Percentiles rank a stretch among this genome's conserved stretches.
phyloP scores from a whole-genome alignment of 441 rosid species.

The Arabidopsis hybrid region DNA sequence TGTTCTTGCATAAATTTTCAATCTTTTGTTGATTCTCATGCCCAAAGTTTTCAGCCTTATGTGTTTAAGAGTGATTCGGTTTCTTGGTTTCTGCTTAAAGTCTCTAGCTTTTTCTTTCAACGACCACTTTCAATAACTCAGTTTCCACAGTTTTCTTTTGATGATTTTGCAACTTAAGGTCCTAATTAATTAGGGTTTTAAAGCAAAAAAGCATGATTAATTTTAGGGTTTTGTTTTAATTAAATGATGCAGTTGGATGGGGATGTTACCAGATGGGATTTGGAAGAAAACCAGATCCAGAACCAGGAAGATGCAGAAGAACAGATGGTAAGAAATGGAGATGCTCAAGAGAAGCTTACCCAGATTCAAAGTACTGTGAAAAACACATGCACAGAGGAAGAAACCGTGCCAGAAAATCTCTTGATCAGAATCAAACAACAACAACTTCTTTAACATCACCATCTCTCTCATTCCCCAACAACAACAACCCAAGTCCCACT shows the following conservation, averaged over 20 bases:
- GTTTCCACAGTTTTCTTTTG: background rate
- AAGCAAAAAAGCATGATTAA: slow-evolving; percentile 1
- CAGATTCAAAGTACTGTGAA: slow-evolving; percentile 72
- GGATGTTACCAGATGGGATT: slow-evolving; percentile 63
- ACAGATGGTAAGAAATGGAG: slow-evolving; percentile 82
- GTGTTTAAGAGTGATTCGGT: slow-evolving; percentile 2
- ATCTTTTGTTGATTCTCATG: slow-evolving; percentile 45
- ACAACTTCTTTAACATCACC: background rate
- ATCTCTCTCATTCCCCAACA: no score
- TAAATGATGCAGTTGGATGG: slow-evolving; percentile 56
- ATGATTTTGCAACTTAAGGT: slow-evolving; percentile 4
- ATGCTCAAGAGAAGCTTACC: slow-evolving; percentile 70
- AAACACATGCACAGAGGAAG: slow-evolving; percentile 78
- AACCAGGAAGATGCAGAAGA: slow-evolving; percentile 77
- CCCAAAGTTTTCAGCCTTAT: slow-evolving; percentile 34
- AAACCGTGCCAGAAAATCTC: slow-evolving; percentile 70
- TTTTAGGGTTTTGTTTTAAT: background rate
- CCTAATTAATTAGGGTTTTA: slow-evolving; percentile 36
- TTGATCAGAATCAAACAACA: slow-evolving; percentile 46
- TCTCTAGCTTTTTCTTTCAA: slow-evolving; percentile 21
- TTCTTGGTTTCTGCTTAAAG: slow-evolving; percentile 14
- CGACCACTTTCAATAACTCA: slow-evolving; percentile 26
- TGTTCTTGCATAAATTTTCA: slow-evolving; percentile 32
- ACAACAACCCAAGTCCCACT: no score
- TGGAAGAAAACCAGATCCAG: slow-evolving; percentile 67